Conservation (phyloP, 2,329 filamentous ascomycete species). For the Juglanconis juglandina region DNA sequence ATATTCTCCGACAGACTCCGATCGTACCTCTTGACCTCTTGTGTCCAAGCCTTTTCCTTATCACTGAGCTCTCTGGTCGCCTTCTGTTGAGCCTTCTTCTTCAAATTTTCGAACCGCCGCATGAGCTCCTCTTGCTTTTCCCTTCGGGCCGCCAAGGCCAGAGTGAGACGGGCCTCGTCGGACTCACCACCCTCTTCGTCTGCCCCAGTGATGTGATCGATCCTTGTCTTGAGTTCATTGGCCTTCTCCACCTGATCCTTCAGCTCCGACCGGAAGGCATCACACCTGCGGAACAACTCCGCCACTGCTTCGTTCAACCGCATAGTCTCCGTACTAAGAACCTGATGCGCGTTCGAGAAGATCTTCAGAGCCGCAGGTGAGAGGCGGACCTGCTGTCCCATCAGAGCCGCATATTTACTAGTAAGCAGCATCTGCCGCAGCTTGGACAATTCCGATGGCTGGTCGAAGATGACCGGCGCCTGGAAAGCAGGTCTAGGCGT, state of each 20-base stretch:
- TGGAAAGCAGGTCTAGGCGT: slow-evolving; percentile 66
- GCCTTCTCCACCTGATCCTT: slow-evolving; percentile 64
- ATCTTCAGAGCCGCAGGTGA: slow-evolving; percentile 68
- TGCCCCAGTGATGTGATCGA: slow-evolving; percentile 63
- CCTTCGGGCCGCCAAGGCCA: slow-evolving; percentile 52
- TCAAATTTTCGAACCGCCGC: slow-evolving; percentile 58
- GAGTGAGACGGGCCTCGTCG: slow-evolving; percentile 56
- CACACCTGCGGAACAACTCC: slow-evolving; percentile 69
- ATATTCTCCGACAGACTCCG: slow-evolving; percentile 38
- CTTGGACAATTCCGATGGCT: slow-evolving; percentile 19
- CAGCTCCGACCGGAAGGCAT: slow-evolving; percentile 65
- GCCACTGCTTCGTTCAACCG: slow-evolving; percentile 66
- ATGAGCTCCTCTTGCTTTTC: slow-evolving; percentile 55
- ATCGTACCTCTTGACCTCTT: slow-evolving; percentile 38
- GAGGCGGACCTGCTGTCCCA: slow-evolving; percentile 66
- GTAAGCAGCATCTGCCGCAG: slow-evolving; percentile 57
- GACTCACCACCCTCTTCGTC: slow-evolving; percentile 51
- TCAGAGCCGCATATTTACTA: slow-evolving; percentile 55
- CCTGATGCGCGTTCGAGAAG: slow-evolving; percentile 69
- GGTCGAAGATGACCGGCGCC: slow-evolving; percentile 58
- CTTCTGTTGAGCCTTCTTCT: slow-evolving; percentile 46
- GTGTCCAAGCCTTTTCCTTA: slow-evolving; percentile 54
- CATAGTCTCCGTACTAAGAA: slow-evolving; percentile 67
- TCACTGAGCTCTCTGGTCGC: slow-evolving; percentile 54
- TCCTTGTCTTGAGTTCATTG: slow-evolving; percentile 60